Conservation (phyloP, 1,284 basidiomycete genomes). For the Ustilago curta region DNA sequence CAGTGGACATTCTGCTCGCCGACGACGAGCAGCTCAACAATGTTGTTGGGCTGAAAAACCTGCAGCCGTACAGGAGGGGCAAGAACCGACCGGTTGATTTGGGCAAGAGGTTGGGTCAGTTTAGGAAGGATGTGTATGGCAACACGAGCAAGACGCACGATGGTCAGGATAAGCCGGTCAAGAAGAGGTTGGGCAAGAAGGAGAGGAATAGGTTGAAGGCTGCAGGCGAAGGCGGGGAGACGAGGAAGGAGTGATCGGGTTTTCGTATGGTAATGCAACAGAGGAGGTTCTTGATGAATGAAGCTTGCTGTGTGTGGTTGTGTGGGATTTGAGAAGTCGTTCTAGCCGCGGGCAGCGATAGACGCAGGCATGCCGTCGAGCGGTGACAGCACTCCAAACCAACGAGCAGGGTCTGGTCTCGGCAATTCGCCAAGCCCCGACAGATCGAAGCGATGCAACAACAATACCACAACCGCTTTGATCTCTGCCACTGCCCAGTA, state of each 20-base stretch:
- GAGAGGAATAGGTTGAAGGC: constrained; percentile 55
- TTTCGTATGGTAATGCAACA: neutral
- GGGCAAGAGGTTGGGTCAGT: constrained; percentile 78
- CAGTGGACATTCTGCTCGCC: constrained; percentile 90
- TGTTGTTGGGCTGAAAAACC: constrained; percentile 86
- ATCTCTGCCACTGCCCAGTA: constrained; percentile 38
- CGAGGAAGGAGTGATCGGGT: constrained; percentile 5
- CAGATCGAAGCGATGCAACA: constrained; percentile 25
- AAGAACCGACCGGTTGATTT: constrained; percentile 76
- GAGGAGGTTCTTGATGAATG: too few species aligned
- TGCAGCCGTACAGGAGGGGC: constrained; percentile 85
- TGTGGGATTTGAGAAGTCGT: neutral
- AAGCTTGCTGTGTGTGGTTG: neutral
- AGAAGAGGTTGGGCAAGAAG: constrained; percentile 68
- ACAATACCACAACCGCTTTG: constrained; percentile 25
- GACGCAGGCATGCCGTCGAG: constrained; percentile 14
- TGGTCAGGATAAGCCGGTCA: constrained; percentile 69
- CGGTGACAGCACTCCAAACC: constrained; percentile 25
- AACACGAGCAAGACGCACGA: constrained; percentile 33
- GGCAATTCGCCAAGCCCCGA: constrained; percentile 7
- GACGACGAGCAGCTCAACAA: constrained; percentile 93
- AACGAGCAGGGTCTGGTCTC: constrained; percentile 11
- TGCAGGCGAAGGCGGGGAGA: constrained; percentile 12
- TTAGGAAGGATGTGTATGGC: constrained; percentile 73
- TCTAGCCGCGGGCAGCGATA: constrained; percentile 5